A percentile compares a stretch with the other conserved stretches of the same genome.
Conservation (phyloP, 2,329 filamentous ascomycete species). For the Calonectria naviculata region DNA sequence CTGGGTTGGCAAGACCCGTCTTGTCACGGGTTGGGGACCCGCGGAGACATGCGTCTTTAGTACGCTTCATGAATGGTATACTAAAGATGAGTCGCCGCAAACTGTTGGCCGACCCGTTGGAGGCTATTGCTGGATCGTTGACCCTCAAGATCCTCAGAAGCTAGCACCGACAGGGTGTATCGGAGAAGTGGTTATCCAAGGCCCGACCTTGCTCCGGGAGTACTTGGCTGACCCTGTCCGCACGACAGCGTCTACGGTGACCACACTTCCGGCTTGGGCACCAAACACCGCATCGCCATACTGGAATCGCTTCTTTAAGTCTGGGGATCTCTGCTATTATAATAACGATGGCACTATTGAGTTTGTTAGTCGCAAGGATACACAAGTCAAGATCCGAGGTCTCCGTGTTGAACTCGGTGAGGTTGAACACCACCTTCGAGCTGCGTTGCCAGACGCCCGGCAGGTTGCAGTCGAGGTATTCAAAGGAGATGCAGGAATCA, state of each 20-base stretch:
- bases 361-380: conserved; percentile 49
- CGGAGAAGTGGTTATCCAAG: neutral
- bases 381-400: conserved; percentile 66
- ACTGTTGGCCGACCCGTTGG: neutral
- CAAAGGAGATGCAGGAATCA: neutral
- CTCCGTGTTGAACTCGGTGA: conserved; percentile 47
- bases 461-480: neutral
- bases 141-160: neutral
- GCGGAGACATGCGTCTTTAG: neutral
- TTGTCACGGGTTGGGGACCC: neutral
- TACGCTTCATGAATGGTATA: neutral
- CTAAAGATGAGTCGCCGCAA: neutral
- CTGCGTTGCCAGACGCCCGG: neutral
- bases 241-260: neutral
- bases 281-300: neutral
- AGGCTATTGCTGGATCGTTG: neutral
- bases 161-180: neutral
- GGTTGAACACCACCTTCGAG: neutral
- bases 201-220: neutral
- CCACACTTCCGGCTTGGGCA: neutral
- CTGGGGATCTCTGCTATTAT: neutral
- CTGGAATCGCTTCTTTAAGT: conserved; percentile 6
- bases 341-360: neutral
- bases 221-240: neutral
- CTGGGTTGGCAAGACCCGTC: neutral